A percentile compares a stretch with the other conserved stretches of the same genome.
Conservation (phyloP, 805 yeast genomes). For the Yueomyces sinensis region DNA sequence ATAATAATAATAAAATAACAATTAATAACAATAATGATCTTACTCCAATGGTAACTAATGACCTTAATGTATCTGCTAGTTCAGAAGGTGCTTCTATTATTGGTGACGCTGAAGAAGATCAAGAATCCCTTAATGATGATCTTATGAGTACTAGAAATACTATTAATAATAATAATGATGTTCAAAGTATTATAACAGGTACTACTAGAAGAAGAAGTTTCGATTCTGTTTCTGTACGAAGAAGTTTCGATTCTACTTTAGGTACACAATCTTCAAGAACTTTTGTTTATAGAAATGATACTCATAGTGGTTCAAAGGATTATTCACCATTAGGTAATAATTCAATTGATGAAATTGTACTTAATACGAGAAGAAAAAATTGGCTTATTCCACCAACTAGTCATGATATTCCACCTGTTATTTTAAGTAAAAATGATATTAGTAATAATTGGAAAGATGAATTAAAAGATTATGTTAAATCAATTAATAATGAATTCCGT, state of each 20-base stretch:
- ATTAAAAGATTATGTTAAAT: conserved; percentile 31
- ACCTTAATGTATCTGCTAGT: no score
- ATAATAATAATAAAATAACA: no score
- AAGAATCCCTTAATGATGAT: conserved; percentile 24
- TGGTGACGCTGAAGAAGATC: conserved; percentile 9
- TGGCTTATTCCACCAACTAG: conserved; percentile 55
- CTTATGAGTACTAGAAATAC: conserved; percentile 10
- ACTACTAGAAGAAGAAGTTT: conserved; percentile 12
- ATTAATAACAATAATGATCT: no score
- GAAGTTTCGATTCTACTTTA: conserved; percentile 23
- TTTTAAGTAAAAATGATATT: conserved; percentile 36
- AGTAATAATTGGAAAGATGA: conserved; percentile 30
- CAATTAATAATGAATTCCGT: conserved; percentile 32
- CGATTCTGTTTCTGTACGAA: conserved; percentile 14
- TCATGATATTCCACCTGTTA: conserved; percentile 75
- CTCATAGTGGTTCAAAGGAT: conserved; percentile 20
- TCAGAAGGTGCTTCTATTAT: no score
- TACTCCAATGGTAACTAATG: no score
- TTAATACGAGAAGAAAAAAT: conserved; percentile 25
- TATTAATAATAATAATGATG: background rate
- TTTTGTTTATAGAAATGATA: conserved; percentile 12
- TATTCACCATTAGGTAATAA: conserved; percentile 31
- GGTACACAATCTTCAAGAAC: conserved; percentile 7
- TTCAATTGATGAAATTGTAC: conserved; percentile 62
- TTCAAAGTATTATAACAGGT: conserved; percentile 5